A percentile compares a stretch with the other conserved stretches of the same genome.
These are phyloP conservation scores for Lathyrus tuberosus DNA, from an alignment of 306 rosid species.

Conservation along the genomic window DNA sequence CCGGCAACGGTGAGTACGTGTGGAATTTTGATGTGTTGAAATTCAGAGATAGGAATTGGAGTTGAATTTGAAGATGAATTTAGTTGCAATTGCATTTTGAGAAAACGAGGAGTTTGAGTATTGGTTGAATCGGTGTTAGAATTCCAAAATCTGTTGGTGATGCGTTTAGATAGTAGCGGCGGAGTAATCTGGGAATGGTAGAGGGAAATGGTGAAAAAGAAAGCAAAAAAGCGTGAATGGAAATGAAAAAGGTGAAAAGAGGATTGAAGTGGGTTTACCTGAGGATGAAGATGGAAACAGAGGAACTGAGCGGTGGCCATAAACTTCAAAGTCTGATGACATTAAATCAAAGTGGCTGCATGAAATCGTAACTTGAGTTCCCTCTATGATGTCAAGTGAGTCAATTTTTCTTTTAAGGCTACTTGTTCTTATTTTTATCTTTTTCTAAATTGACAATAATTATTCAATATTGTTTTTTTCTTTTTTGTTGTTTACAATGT, in stretches of 20 bases:
- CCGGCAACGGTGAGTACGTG: slow-evolving; percentile 86
- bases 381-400: too few relatives aligned
- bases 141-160: slow-evolving; percentile 25
- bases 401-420: too few relatives aligned
- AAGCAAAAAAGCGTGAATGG: too few relatives aligned
- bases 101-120: slow-evolving; percentile 17
- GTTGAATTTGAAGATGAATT: slow-evolving; percentile 12
- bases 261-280: not conserved
- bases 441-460: too few relatives aligned
- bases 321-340: too few relatives aligned
- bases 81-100: slow-evolving; percentile 51
- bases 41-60: slow-evolving; percentile 19
- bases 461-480: too few relatives aligned
- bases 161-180: slow-evolving; percentile 15
- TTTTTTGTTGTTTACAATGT: too few relatives aligned
- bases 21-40: slow-evolving; percentile 46
- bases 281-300: not conserved
- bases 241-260: not conserved
- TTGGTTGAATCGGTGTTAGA: slow-evolving; percentile 11
- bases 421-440: too few relatives aligned
- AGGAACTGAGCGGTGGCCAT: not conserved
- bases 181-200: not conserved
- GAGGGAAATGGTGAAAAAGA: not conserved
- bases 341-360: too few relatives aligned
- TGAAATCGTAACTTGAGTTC: too few relatives aligned